Conservation (phyloP, 495 filamentous ascomycete species). For the Tuber magnatum region DNA sequence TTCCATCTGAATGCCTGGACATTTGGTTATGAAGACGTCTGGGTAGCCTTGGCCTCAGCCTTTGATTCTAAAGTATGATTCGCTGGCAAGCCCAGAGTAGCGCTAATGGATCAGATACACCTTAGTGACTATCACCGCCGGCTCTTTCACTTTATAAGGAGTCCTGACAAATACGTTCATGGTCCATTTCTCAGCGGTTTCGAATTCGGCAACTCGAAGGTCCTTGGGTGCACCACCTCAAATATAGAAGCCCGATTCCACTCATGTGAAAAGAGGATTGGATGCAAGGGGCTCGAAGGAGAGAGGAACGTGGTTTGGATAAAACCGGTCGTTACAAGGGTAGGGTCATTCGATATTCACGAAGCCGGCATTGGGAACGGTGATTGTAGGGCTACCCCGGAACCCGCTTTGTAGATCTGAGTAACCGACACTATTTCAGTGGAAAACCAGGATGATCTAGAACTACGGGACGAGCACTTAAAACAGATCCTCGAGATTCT, state of each 20-base stretch:
- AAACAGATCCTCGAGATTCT: conserved; percentile 31
- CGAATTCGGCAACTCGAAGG: conserved; percentile 60
- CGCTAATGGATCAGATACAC: conserved; percentile 54
- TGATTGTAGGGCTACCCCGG: conserved; percentile 33
- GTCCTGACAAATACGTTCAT: conserved; percentile 39
- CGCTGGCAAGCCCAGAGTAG: background rate
- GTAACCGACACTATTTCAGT: conserved; percentile 12
- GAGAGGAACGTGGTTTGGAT: conserved; percentile 63
- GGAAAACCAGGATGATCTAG: conserved; percentile 35
- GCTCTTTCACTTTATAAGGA: conserved; percentile 61
- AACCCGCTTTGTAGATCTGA: background rate
- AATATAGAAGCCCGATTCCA: conserved; percentile 64
- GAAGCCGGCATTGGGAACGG: conserved; percentile 76
- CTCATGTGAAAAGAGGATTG: conserved; percentile 71
- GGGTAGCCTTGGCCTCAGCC: conserved; percentile 68
- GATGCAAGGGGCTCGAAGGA: conserved; percentile 52
- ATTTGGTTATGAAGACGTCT: conserved; percentile 76
- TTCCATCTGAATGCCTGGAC: conserved; percentile 92
- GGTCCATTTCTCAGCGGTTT: conserved; percentile 67
- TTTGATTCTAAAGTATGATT: conserved; percentile 56
- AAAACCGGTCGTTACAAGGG: conserved; percentile 61
- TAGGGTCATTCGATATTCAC: conserved; percentile 54
- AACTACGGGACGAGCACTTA: conserved; percentile 30
- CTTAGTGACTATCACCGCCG: conserved; percentile 71
- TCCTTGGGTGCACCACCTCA: conserved; percentile 64